Evolutionary conservation across 75 land plant species (phyloP), one percentile per base, ranked within the genome.

Genomic region (Pinus tabuliformis): DNA sequence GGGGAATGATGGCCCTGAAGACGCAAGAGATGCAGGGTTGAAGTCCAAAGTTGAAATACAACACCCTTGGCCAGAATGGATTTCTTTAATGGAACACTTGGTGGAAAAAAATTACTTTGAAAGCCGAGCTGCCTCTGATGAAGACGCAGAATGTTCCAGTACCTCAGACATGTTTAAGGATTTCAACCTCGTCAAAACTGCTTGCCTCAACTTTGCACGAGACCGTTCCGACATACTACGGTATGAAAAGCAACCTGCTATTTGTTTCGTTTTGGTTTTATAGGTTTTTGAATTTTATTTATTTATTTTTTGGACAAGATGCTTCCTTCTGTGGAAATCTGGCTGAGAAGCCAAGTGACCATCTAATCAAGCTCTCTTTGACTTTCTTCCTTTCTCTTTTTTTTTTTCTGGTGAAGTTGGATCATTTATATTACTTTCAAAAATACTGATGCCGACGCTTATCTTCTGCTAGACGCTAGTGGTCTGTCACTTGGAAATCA

Each of bases 61-160:
- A 3, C 82, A 83, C 57, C 79, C 83, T 57, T 84, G 82, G 86
- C 76, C 82, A 22, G 92, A 90, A 76, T 90, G 92, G 92, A 83
- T 81, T n/a, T 22, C 74, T 13, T 90, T 90, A 56, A 70, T 90
- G 57, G 88, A 83, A 57, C 62, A 73, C 22, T 71, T 90, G 61
- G 83, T 74, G 82, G 28, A 36, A 72, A 81, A 76, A 18, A 89
- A 90, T 13, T 90, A 90, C 76, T 79, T 90, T 26, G 37, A 60
- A 45, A 45, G 52, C 52, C 52, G 1, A 45, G 52, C 52, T 6
- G 71, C n/a, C 39, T 66, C 22, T 3, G 42, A 28, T 76, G 72
- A 16, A 68, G 33, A 2, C 57, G 33, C 11, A 59, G 57, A n/a
- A 56, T 6, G 5, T 6, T 45, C 52, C 52, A 45, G 52, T 45